phyloP scores from a whole-genome alignment of 2,329 filamentous ascomycete species.

The Ascosphaera aggregata region DNA sequence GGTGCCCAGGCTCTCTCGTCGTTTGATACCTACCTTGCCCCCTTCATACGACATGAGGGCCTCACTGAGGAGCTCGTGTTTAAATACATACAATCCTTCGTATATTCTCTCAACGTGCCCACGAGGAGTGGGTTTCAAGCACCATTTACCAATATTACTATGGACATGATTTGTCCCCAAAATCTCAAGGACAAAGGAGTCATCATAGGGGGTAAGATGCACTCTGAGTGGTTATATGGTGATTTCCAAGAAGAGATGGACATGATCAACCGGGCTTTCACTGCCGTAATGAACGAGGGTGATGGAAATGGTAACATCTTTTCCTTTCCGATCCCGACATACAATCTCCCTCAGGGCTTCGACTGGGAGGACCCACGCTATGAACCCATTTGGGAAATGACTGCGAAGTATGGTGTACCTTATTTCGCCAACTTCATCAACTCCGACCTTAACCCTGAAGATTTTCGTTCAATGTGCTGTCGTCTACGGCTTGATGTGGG shows the following conservation, averaged over 20 bases:
- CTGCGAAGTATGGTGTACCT: background rate
- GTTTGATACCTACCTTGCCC: background rate
- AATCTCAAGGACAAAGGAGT: background rate
- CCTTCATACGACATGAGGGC: background rate
- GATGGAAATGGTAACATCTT: constrained; percentile 1
- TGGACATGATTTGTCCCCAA: constrained; percentile 1
- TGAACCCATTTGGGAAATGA: constrained; percentile 1
- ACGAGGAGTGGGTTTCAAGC: background rate
- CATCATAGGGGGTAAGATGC: background rate
- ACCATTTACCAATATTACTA: background rate
- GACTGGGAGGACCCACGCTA: constrained; percentile 1
- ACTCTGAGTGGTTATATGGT: background rate
- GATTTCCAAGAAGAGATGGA: constrained; percentile 1
- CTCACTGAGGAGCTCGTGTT: background rate
- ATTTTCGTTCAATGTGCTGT: background rate
- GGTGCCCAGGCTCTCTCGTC: background rate
- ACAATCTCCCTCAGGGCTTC: constrained; percentile 1
- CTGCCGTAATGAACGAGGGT: constrained; percentile 1
- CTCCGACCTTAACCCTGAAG: background rate
- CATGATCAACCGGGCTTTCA: background rate
- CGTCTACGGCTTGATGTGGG: background rate
- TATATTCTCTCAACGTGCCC: constrained; percentile 1
- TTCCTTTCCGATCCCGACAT: background rate
- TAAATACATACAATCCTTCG: background rate
- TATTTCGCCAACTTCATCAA: constrained; percentile 1